phyloP scores from a whole-genome alignment of 2,329 filamentous ascomycete species.

The Microascus cirrosus region DNA sequence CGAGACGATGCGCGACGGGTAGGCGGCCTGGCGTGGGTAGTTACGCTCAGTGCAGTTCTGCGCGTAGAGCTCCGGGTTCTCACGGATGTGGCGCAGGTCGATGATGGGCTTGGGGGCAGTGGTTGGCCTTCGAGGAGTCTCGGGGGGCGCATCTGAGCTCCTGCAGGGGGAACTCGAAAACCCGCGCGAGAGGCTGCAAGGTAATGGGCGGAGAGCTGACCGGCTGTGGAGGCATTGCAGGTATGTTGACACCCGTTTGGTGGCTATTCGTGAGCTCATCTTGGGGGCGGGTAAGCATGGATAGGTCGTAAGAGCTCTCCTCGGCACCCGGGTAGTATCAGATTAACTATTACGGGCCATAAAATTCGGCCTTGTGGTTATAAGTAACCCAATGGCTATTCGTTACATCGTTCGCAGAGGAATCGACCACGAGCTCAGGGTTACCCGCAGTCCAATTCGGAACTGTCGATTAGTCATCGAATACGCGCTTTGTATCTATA shows the following conservation, averaged over 20 bases:
- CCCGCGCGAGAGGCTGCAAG: neutral
- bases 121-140: slow-evolving; percentile 39
- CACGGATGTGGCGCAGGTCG: slow-evolving; percentile 82
- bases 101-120: slow-evolving; percentile 69
- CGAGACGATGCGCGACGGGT: slow-evolving; percentile 43
- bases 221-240: neutral
- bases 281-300: neutral
- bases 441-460: neutral
- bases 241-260: neutral
- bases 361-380: neutral
- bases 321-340: neutral
- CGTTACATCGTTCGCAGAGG: neutral
- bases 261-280: neutral
- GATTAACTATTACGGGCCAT: neutral
- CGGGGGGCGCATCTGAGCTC: slow-evolving; percentile 5
- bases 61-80: slow-evolving; percentile 69
- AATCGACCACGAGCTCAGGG: neutral
- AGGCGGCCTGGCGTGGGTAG: slow-evolving; percentile 48
- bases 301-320: neutral
- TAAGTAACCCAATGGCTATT: neutral
- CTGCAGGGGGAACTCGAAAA: neutral
- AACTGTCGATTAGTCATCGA: neutral
- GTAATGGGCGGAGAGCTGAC: neutral
- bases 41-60: slow-evolving; percentile 79
- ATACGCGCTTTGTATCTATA: neutral